Percentiles rank a stretch among this genome's conserved stretches.
phyloP scores from a whole-genome alignment of 129 eudicot genomes.

The Lactuca saligna region DNA sequence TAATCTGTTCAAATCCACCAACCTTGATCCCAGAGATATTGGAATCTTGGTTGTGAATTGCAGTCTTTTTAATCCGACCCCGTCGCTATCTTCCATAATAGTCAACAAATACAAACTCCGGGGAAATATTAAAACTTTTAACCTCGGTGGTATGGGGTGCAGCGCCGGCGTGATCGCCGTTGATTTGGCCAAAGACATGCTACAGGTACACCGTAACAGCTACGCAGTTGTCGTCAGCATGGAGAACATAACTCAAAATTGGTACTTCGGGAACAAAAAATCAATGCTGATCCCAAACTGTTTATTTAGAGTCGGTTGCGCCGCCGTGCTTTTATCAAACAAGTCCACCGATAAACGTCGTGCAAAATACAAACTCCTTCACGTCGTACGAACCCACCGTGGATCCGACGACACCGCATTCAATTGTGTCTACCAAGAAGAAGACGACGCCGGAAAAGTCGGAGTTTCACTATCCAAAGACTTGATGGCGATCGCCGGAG shows the following conservation, averaged over 20 bases:
- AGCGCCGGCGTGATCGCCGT: constrained; percentile 68
- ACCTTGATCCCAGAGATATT: constrained; percentile 48
- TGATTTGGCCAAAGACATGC: constrained; percentile 58
- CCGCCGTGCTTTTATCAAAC: constrained; percentile 51
- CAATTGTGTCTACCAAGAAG: constrained; percentile 56
- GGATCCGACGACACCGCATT: constrained; percentile 51
- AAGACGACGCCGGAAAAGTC: constrained; percentile 38
- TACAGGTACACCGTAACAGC: constrained; percentile 53
- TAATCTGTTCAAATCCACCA: constrained; percentile 40
- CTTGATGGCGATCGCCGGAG: constrained; percentile 61
- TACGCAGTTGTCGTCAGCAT: constrained; percentile 62
- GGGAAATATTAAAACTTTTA: constrained; percentile 46
- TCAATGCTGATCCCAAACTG: constrained; percentile 73
- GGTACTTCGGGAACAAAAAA: constrained; percentile 63
- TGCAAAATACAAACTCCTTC: constrained; percentile 50
- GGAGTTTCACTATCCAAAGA: constrained; percentile 63
- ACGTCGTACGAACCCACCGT: constrained; percentile 53
- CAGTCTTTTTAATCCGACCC: constrained; percentile 67
- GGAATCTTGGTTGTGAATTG: constrained; percentile 65
- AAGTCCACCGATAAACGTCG: constrained; percentile 27
- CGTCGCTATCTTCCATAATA: constrained; percentile 58
- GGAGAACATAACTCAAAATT: constrained; percentile 63
- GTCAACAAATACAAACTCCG: constrained; percentile 52
- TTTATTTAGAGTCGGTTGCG: constrained; percentile 55
- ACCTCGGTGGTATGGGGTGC: constrained; percentile 75